Evolutionary conservation across 2,329 filamentous ascomycete genomes (phyloP), one percentile per base, ranked within the genome.

Genomic region (Colletotrichum graminicola): DNA sequence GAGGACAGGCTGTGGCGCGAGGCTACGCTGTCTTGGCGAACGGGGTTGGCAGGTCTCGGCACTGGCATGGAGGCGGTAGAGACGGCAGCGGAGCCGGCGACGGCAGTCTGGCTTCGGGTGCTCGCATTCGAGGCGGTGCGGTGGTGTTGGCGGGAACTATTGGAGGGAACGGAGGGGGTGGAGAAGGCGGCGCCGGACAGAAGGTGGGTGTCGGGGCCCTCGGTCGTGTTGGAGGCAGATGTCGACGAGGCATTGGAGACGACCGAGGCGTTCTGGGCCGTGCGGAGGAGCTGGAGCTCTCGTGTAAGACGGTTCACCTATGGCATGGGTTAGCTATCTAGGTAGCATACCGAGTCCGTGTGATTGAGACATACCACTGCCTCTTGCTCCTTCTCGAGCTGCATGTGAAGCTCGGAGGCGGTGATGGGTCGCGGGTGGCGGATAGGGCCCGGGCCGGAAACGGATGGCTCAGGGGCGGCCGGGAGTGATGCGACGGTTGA

Each of bases 371-470:
- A 74, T 86, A 96, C 95, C 77, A 98, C 92, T 45, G 94, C 93
- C 81, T 98, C 95, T 77, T 98, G 95, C 79, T 98, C 95, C 81
- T 97, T 96, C 82, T 98, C 95, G 34, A 98, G 86, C 83, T 97
- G 90, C 71, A 93, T 86, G 80, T 98, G 94, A 73, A 98, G 86
- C 80, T 98, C 95, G 4, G 94, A 93, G 1, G 94, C 91, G 0
- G 95, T 98, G 79, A 98, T 84, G 4, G 95, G 95, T 45, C 94
- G 89, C 7, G 95, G 95, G 80, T 97, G 95, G 73, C 95, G 90
- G 76, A 97, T 83, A 5, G 95, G 95, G 0, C 92, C 93, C 67
- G 90, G 89, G 0, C 90, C 90, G 41, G 84, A 79, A 36, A 85
- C 86, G 82, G 74, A 84, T 79, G 51, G 77, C 75, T 74, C 75